Evolutionary conservation across 148 eudicot genomes (phyloP).

Genomic region (Drosera capensis): DNA sequence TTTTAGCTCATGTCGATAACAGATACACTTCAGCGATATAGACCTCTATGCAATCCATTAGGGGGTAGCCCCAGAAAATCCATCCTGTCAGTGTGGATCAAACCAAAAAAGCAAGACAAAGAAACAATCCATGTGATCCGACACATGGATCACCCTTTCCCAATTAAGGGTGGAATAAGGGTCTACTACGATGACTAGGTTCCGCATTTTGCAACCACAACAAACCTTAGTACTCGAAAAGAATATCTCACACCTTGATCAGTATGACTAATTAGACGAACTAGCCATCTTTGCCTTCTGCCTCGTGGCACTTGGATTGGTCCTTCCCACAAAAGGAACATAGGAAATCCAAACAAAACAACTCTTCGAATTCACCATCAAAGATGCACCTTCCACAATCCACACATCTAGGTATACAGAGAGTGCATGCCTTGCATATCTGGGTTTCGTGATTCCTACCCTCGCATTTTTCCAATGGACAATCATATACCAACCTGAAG

Average conservation of each 20-base stretch:
- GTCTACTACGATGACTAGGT: too few relatives aligned
- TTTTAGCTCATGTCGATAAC: too few relatives aligned
- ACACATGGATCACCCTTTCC: too few relatives aligned
- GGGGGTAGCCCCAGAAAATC: too few relatives aligned
- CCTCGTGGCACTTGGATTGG: conserved; percentile 11
- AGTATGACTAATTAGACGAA: neutral
- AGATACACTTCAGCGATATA: too few relatives aligned
- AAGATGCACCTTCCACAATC: conserved; percentile 67
- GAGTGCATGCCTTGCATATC: conserved; percentile 56
- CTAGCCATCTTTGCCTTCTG: conserved; percentile 14
- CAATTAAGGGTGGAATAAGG: too few relatives aligned
- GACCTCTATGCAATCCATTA: too few relatives aligned
- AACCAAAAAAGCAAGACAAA: too few relatives aligned
- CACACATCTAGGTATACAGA: conserved; percentile 60
- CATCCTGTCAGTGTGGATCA: too few relatives aligned
- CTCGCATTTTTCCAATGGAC: conserved; percentile 54
- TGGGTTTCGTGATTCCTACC: conserved; percentile 19
- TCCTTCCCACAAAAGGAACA: conserved; percentile 44
- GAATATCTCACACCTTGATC: neutral
- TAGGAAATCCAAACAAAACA: conserved; percentile 41
- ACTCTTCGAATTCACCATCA: conserved; percentile 53
- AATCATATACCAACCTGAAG: conserved; percentile 60
- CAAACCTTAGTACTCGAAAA: neutral
- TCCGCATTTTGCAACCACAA: too few relatives aligned
- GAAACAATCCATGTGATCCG: too few relatives aligned